Conservation (phyloP, 139 green algal genomes). For the Haematococcus lacustris region DNA sequence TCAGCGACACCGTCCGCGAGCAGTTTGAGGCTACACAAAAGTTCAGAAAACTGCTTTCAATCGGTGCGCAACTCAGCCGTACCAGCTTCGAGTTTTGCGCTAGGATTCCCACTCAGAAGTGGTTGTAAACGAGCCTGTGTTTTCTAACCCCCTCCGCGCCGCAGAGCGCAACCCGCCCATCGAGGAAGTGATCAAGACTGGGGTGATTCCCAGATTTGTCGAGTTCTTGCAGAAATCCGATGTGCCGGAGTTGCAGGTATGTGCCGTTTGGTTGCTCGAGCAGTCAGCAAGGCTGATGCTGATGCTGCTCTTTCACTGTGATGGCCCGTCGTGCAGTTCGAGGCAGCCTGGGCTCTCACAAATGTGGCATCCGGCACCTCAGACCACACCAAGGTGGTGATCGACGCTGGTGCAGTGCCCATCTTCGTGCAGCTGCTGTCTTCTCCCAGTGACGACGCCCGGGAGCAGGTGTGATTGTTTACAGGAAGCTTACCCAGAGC, state of each 20-base stretch:
- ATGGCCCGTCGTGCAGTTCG: too few relatives aligned
- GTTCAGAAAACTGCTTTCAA: conserved; percentile 98
- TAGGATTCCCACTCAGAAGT: too few relatives aligned
- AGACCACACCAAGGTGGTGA: conserved; percentile 96
- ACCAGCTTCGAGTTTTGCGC: too few relatives aligned
- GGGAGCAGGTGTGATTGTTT: conserved; percentile 97
- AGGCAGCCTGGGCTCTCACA: conserved; percentile 97
- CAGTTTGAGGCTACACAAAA: conserved; percentile 93
- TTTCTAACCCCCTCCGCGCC: too few relatives aligned
- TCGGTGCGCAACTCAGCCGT: too few relatives aligned
- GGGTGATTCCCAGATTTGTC: conserved; percentile 93
- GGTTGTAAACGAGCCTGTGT: too few relatives aligned
- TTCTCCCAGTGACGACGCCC: conserved; percentile 89
- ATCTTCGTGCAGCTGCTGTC: conserved; percentile 95
- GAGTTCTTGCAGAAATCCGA: conserved; percentile 89
- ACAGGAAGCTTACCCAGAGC: too few relatives aligned
- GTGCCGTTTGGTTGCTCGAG: too few relatives aligned
- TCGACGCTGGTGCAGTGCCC: conserved; percentile 90
- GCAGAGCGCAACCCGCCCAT: conserved; percentile 96
- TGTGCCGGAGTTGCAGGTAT: conserved; percentile 73
- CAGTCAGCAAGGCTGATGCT: too few relatives aligned
- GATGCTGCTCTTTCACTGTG: too few relatives aligned
- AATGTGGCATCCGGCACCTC: conserved; percentile 97
- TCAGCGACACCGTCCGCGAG: conserved; percentile 61
- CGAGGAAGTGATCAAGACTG: conserved; percentile 94